Evolutionary conservation across 2,329 filamentous ascomycete genomes (phyloP).

Genomic region (Dichotomopilus funicola): DNA sequence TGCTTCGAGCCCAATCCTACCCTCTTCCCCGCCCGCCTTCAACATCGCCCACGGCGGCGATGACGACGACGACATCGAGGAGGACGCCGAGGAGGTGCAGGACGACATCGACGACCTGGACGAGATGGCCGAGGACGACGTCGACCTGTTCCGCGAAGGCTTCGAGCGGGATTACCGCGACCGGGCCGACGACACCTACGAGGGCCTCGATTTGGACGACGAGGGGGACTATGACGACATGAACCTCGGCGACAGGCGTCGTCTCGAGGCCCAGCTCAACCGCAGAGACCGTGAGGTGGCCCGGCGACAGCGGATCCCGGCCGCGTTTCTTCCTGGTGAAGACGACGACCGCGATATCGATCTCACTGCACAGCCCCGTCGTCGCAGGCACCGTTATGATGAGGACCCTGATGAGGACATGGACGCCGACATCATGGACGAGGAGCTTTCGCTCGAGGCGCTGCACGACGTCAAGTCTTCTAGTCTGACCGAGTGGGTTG

Average conservation of each 20-base stretch:
- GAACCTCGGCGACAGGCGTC: constrained; percentile 58
- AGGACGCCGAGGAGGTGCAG: constrained; percentile 66
- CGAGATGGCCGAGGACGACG: constrained; percentile 72
- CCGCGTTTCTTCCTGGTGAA: constrained; percentile 70
- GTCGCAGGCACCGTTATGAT: constrained; percentile 84
- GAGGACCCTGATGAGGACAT: constrained; percentile 91
- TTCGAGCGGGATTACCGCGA: constrained; percentile 66
- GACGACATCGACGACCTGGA: constrained; percentile 72
- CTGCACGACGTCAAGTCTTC: constrained; percentile 89
- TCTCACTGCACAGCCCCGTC: constrained; percentile 75
- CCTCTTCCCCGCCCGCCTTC: constrained; percentile 60
- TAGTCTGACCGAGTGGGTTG: constrained; percentile 92
- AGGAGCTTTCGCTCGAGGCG: constrained; percentile 86
- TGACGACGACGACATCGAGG: constrained; percentile 65
- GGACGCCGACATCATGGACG: constrained; percentile 89
- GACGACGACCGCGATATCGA: constrained; percentile 82
- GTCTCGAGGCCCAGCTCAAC: constrained; percentile 66
- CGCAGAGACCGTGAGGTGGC: constrained; percentile 67
- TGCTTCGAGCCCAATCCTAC: constrained; percentile 53
- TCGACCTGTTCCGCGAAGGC: constrained; percentile 70
- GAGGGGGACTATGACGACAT: constrained; percentile 68
- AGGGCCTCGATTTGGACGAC: constrained; percentile 67
- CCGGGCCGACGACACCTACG: constrained; percentile 64
- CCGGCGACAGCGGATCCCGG: constrained; percentile 59
- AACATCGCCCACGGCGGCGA: constrained; percentile 61